A percentile compares a stretch with the other conserved stretches of the same genome.
These are phyloP conservation scores for Hypomontagnella submonticulosa DNA, from an alignment of 495 filamentous ascomycete species.

Conservation along the genomic window DNA sequence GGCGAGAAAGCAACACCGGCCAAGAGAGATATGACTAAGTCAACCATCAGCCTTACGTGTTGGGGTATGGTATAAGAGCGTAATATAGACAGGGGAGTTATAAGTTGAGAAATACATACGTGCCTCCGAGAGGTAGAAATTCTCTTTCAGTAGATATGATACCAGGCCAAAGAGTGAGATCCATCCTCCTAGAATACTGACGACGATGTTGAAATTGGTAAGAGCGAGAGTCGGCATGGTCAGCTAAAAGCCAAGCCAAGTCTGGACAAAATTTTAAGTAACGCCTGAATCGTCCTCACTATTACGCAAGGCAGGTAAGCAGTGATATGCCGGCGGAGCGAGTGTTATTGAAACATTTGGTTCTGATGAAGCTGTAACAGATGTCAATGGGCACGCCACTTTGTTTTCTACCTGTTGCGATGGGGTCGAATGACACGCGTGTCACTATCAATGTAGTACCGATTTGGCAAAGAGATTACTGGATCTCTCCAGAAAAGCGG, in stretches of 20 bases:
- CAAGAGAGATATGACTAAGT: conserved; percentile 80
- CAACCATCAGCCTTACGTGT: conserved; percentile 15
- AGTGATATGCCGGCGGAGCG: conserved; percentile 42
- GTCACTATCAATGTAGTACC: conserved; percentile 8
- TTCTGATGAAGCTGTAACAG: conserved; percentile 10
- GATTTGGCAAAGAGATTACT: neutral
- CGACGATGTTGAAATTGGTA: conserved; percentile 90
- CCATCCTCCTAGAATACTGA: conserved; percentile 85
- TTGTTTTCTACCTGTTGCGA: conserved; percentile 29
- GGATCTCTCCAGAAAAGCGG: conserved; percentile 2
- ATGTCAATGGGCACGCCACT: conserved; percentile 34
- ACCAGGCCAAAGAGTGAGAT: conserved; percentile 89
- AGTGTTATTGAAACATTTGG: conserved; percentile 64
- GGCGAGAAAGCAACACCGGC: conserved; percentile 83
- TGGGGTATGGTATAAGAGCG: neutral
- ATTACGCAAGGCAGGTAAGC: conserved; percentile 41
- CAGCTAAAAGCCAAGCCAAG: conserved; percentile 3
- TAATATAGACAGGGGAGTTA: neutral
- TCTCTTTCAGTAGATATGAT: conserved; percentile 89
- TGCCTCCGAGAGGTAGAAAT: conserved; percentile 91
- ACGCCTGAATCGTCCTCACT: conserved; percentile 54
- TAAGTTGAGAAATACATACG: conserved; percentile 61
- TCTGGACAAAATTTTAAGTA: conserved; percentile 41
- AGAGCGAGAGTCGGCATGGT: conserved; percentile 82
- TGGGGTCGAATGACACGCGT: conserved; percentile 1